These are phyloP conservation scores for Pseudoturritis turrita DNA, from an alignment of 345 rosid genomes.

Conservation along the genomic window DNA sequence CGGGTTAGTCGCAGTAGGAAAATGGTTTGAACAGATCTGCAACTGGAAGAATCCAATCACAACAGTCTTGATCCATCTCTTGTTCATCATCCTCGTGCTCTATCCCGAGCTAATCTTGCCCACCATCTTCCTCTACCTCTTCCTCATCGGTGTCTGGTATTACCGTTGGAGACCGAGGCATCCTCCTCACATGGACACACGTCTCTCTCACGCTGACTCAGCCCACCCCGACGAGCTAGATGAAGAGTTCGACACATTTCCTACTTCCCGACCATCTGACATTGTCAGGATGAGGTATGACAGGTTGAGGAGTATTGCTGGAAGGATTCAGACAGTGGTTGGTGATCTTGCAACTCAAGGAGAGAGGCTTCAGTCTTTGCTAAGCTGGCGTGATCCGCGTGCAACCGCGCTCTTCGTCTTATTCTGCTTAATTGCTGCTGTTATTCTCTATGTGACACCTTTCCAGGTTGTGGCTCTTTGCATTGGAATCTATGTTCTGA, in stretches of 20 bases:
- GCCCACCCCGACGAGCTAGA: constrained; percentile 86
- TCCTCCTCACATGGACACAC: constrained; percentile 97
- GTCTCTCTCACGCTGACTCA: constrained; percentile 82
- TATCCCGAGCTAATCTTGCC: constrained; percentile 91
- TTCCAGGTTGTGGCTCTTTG: constrained; percentile 81
- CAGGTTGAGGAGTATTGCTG: constrained; percentile 84
- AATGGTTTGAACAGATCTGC: constrained; percentile 94
- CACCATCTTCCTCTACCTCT: constrained; percentile 82
- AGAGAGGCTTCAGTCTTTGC: constrained; percentile 80
- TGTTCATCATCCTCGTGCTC: constrained; percentile 79
- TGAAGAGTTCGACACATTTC: constrained; percentile 89
- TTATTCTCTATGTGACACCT: constrained; percentile 78
- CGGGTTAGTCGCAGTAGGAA: constrained; percentile 80
- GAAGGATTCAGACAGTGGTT: constrained; percentile 88
- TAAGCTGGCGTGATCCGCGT: constrained; percentile 96
- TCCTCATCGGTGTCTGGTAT: constrained; percentile 90
- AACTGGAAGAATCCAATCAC: constrained; percentile 90
- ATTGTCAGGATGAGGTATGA: constrained; percentile 82
- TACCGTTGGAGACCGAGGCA: constrained; percentile 93
- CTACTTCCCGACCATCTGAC: constrained; percentile 70
- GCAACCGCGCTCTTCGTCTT: constrained; percentile 75
- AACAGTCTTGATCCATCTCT: constrained; percentile 74
- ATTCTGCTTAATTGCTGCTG: constrained; percentile 77
- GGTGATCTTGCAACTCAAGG: constrained; percentile 97
- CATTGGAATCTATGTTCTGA: constrained; percentile 62